These are phyloP conservation scores for Nitzschia putrida DNA, from an alignment of 108 stramenopile species.

Conservation along the genomic window DNA sequence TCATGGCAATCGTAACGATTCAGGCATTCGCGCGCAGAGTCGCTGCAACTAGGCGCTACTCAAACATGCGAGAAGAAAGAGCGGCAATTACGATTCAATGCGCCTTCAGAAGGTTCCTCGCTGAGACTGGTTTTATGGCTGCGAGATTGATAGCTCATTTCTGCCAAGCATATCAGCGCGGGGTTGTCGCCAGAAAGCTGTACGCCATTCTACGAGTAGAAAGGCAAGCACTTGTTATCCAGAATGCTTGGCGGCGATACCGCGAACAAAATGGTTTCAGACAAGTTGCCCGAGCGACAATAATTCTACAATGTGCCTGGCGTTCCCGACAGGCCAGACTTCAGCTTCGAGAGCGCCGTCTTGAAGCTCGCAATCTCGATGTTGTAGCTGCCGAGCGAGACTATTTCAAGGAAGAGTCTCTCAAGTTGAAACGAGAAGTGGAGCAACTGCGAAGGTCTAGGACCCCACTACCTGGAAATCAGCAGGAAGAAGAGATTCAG, in stretches of 20 bases:
- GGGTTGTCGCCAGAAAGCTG: constrained; percentile 40
- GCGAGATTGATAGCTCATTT: constrained; percentile 48
- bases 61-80: constrained; percentile 20
- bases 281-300: constrained; percentile 23
- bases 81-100: constrained; percentile 60
- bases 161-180: constrained; percentile 58
- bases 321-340: constrained; percentile 37
- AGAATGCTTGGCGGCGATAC: constrained; percentile 40
- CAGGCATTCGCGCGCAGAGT: constrained; percentile 44
- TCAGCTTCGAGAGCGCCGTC: constrained; percentile 38
- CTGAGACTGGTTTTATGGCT: constrained; percentile 38
- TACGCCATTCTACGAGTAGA: constrained; percentile 40
- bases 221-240: constrained; percentile 41
- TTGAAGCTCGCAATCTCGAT: constrained; percentile 55
- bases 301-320: constrained; percentile 49
- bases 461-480: background rate
- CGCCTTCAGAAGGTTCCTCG: constrained; percentile 40
- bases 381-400: constrained; percentile 57
- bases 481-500: background rate
- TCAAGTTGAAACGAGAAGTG: constrained; percentile 53
- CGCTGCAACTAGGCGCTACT: constrained; percentile 23
- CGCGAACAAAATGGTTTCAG: constrained; percentile 4
- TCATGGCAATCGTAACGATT: constrained; percentile 26
- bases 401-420: constrained; percentile 53
- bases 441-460: constrained; percentile 23